Conservation (phyloP, 306 rosid species). For the Cucurbita maxima region DNA sequence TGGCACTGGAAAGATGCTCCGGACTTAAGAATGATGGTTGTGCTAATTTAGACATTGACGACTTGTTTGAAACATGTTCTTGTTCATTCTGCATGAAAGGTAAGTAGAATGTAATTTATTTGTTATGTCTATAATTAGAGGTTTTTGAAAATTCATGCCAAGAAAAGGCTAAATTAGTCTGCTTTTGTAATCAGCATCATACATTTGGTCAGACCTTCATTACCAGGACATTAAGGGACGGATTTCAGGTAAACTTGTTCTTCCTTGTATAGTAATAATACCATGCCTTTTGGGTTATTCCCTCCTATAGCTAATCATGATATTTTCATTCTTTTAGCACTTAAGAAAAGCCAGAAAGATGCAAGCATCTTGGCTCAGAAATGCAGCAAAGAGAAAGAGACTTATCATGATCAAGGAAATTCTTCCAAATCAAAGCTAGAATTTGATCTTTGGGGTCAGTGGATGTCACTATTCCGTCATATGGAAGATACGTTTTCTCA, state of each 20-base stretch:
- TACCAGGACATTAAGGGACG: conserved; percentile 87
- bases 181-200: conserved; percentile 38
- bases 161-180: conserved; percentile 8
- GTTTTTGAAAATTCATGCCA: conserved; percentile 1
- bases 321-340: conserved; percentile 22
- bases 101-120: conserved; percentile 4
- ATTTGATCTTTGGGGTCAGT: conserved; percentile 49
- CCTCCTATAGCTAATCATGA: background rate
- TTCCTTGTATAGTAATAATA: background rate
- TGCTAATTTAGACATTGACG: conserved; percentile 16
- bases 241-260: conserved; percentile 34
- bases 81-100: conserved; percentile 91
- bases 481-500: conserved; percentile 47
- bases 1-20: conserved; percentile 42
- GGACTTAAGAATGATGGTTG: conserved; percentile 17
- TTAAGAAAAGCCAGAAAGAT: conserved; percentile 78
- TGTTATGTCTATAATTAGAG: background rate
- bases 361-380: conserved; percentile 43
- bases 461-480: conserved; percentile 69
- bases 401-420: conserved; percentile 18
- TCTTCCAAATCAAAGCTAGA: conserved; percentile 31
- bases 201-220: conserved; percentile 77
- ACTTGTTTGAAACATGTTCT: conserved; percentile 39
- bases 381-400: conserved; percentile 34
- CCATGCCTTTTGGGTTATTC: background rate